Conservation (phyloP, 108 stramenopile genomes). For the Cyclotella choctawhatcheeana region DNA sequence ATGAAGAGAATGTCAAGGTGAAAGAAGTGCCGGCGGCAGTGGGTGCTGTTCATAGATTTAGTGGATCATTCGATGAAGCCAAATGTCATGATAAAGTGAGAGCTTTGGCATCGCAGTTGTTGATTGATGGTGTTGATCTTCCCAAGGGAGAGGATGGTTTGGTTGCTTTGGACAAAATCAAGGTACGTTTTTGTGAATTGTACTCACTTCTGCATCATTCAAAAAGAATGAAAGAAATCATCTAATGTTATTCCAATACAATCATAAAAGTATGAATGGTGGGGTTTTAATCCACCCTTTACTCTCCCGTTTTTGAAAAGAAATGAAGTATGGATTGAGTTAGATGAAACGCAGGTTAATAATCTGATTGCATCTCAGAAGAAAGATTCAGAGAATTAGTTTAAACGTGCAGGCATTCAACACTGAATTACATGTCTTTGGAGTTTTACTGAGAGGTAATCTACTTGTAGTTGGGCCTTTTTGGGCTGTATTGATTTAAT, state of each 20-base stretch:
- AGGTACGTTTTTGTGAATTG: slow-evolving; percentile 4
- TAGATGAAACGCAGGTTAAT: slow-evolving; percentile 27
- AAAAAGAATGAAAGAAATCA: no score
- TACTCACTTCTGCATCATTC: no score
- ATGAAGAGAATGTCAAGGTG: slow-evolving; percentile 22
- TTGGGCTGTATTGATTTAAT: no score
- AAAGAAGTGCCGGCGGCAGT: slow-evolving; percentile 18
- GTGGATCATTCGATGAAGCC: slow-evolving; percentile 24
- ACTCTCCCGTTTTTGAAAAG: slow-evolving; percentile 42
- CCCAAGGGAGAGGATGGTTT: slow-evolving; percentile 17
- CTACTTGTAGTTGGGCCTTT: background rate
- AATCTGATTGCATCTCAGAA: slow-evolving; percentile 14
- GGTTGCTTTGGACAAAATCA: slow-evolving; percentile 17
- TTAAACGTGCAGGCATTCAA: no score
- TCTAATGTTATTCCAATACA: background rate
- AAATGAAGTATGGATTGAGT: slow-evolving; percentile 54
- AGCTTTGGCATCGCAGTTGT: slow-evolving; percentile 15
- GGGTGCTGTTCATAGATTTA: slow-evolving; percentile 39
- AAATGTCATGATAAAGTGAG: slow-evolving; percentile 19
- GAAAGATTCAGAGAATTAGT: background rate
- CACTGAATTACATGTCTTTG: background rate
- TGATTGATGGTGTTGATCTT: slow-evolving; percentile 18
- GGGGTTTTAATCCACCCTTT: slow-evolving; percentile 51
- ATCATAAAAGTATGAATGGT: slow-evolving; percentile 18
- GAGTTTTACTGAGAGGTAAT: background rate